phyloP scores from a whole-genome alignment of 2,329 filamentous ascomycete genomes.

The Dothistroma pini region DNA sequence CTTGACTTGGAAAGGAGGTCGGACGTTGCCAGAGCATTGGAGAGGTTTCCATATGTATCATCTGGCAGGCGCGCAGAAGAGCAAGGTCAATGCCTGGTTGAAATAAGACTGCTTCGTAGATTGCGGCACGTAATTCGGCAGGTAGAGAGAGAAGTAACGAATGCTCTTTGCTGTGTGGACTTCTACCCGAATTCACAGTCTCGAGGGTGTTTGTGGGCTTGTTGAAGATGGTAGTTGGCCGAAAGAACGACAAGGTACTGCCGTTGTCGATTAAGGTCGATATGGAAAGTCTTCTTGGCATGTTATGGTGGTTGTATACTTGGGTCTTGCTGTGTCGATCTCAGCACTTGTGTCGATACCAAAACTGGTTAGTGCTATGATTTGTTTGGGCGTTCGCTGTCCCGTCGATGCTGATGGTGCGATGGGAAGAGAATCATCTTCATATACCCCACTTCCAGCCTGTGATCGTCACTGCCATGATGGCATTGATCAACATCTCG shows the following conservation, averaged over 20 bases:
- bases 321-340: background rate
- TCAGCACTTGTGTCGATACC: background rate
- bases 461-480: background rate
- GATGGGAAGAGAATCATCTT: background rate
- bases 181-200: background rate
- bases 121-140: conserved; percentile 13
- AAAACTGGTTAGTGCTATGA: background rate
- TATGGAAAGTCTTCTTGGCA: background rate
- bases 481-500: background rate
- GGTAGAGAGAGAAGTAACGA: conserved; percentile 18
- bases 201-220: background rate
- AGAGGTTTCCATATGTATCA: conserved; percentile 26
- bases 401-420: background rate
- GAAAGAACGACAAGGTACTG: too few species aligned
- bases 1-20: conserved; percentile 26
- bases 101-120: conserved; percentile 14
- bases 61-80: conserved; percentile 19
- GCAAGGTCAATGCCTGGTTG: conserved; percentile 4
- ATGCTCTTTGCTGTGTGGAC: background rate
- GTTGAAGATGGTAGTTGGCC: background rate
- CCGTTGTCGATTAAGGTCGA: background rate
- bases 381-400: background rate
- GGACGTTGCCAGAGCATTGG: conserved; percentile 23
- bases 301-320: background rate
- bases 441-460: background rate